phyloP scores from a whole-genome alignment of 345 rosid genomes.

The Jatropha curcas region DNA sequence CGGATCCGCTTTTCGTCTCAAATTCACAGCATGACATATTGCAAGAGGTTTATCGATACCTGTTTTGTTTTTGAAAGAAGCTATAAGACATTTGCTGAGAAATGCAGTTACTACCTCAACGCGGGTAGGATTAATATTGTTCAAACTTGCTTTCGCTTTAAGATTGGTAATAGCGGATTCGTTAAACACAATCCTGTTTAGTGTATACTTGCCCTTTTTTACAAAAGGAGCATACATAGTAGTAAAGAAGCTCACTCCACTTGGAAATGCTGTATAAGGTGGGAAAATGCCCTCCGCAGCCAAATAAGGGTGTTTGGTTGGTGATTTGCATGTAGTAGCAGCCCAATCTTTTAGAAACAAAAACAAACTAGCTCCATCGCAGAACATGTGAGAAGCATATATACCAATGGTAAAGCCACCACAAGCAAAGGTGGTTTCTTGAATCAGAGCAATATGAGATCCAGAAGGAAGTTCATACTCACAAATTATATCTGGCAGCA shows the following conservation, averaged over 20 bases:
- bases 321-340: conserved; percentile 4
- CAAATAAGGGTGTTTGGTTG: conserved; percentile 28
- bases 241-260: background rate
- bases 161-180: conserved; percentile 33
- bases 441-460: conserved; percentile 5
- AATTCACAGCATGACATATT: conserved; percentile 30
- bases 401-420: conserved; percentile 47
- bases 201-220: conserved; percentile 8
- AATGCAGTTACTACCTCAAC: conserved; percentile 51
- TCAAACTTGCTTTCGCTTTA: conserved; percentile 32
- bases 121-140: conserved; percentile 42
- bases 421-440: conserved; percentile 30
- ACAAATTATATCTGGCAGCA: conserved; percentile 14
- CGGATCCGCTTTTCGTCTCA: conserved; percentile 29
- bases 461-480: background rate
- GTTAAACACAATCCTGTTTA: conserved; percentile 47
- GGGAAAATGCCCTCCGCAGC: conserved; percentile 32
- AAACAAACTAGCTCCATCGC: conserved; percentile 38
- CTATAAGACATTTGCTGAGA: conserved; percentile 38
- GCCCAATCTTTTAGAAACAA: conserved; percentile 46
- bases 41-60: conserved; percentile 27
- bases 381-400: conserved; percentile 39
- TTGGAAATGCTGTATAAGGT: background rate
- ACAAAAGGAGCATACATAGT: background rate
- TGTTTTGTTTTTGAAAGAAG: conserved; percentile 28